Percentiles rank a stretch among this genome's conserved stretches.
These are phyloP conservation scores for Amylostereum chailletii DNA, from an alignment of 1,284 basidiomycete genomes.

Conservation along the genomic window DNA sequence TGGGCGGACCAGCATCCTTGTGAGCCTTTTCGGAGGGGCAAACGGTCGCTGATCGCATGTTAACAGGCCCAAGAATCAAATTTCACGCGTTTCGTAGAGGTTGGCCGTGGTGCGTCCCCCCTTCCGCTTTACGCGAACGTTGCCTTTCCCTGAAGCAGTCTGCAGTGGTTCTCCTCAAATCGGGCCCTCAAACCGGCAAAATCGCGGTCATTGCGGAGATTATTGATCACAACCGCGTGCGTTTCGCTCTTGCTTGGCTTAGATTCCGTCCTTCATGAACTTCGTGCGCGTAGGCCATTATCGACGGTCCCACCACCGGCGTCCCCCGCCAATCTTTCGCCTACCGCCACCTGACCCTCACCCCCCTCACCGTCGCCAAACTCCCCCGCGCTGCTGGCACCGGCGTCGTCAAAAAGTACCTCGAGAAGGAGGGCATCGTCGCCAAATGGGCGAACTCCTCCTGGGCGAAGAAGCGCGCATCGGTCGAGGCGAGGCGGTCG, in stretches of 20 bases:
- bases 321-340: conserved; percentile 90
- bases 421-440: conserved; percentile 74
- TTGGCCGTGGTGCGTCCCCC: conserved; percentile 73
- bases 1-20: too few species aligned
- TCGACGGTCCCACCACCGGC: conserved; percentile 87
- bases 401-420: conserved; percentile 76
- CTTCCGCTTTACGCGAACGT: neutral
- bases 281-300: conserved; percentile 65
- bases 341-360: conserved; percentile 91
- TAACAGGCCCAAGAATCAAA: conserved; percentile 51
- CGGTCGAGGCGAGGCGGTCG: conserved; percentile 70
- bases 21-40: too few species aligned
- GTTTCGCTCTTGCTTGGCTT: conserved; percentile 20
- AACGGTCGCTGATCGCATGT: too few species aligned
- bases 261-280: neutral
- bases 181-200: conserved; percentile 80
- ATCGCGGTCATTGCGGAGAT: conserved; percentile 96
- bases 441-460: conserved; percentile 77
- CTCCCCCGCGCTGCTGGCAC: conserved; percentile 87
- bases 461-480: conserved; percentile 90
- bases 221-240: conserved; percentile 97
- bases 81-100: conserved; percentile 97
- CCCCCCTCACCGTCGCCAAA: conserved; percentile 75
- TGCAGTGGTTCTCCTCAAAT: conserved; percentile 88
- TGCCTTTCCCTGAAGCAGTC: neutral